Percentiles rank a stretch among this genome's conserved stretches.
phyloP scores from a whole-genome alignment of 2,329 filamentous ascomycete species.

The Epichloe sylvatica region DNA sequence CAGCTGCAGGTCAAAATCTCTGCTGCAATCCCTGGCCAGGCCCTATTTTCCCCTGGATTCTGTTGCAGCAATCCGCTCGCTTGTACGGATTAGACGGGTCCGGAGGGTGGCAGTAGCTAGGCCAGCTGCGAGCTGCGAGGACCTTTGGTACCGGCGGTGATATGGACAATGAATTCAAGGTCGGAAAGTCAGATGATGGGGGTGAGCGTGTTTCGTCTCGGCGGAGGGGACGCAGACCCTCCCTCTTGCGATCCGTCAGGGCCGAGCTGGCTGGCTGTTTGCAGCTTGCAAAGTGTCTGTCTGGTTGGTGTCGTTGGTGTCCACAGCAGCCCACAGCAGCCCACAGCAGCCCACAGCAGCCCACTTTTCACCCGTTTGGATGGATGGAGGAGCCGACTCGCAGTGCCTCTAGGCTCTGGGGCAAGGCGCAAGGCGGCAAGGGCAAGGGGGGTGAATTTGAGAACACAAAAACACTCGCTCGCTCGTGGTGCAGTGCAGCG shows the following conservation, averaged over 20 bases:
- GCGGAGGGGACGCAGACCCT: not conserved
- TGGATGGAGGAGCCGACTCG: too few relatives aligned
- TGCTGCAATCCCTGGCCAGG: not conserved
- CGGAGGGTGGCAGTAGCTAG: not conserved
- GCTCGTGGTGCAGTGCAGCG: too few relatives aligned
- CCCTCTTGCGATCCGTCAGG: constrained; percentile 3
- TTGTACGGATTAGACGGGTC: not conserved
- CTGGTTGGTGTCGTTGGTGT: too few relatives aligned
- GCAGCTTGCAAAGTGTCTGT: too few relatives aligned
- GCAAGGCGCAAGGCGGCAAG: too few relatives aligned
- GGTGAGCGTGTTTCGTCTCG: not conserved
- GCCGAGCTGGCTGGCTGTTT: not conserved
- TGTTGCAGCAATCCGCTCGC: not conserved
- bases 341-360: too few relatives aligned
- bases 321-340: too few relatives aligned
- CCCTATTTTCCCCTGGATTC: not conserved
- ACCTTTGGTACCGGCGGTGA: not conserved
- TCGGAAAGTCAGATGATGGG: constrained; percentile 1
- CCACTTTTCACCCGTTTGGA: too few relatives aligned
- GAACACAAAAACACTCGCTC: too few relatives aligned
- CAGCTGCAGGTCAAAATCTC: constrained; percentile 3
- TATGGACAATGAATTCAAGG: not conserved
- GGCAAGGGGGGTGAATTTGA: too few relatives aligned
- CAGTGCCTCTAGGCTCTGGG: too few relatives aligned
- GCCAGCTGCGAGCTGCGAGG: not conserved